Evolutionary conservation across 225 moss, liverwort and hornwort genomes (phyloP).

Genomic region (Antitrichia curtipendula): DNA sequence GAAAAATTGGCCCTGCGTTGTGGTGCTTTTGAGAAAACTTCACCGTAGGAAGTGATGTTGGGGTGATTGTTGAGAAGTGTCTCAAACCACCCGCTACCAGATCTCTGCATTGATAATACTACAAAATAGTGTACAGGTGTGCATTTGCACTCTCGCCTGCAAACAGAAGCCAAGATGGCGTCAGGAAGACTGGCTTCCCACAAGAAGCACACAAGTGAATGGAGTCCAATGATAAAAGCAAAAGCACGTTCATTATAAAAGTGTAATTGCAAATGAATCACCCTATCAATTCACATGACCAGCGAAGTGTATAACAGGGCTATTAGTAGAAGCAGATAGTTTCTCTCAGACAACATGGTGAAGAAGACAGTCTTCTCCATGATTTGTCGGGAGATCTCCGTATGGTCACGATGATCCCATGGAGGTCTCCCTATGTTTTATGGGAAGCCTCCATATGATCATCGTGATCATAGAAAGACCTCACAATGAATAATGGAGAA

Average conservation of each 20-base stretch:
- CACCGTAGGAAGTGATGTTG: slow-evolving; percentile 53
- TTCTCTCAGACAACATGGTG: background rate
- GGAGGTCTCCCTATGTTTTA: background rate
- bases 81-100: slow-evolving; percentile 66
- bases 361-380: background rate
- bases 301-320: background rate
- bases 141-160: slow-evolving; percentile 52
- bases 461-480: background rate
- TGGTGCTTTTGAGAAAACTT: slow-evolving; percentile 33
- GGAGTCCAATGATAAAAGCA: background rate
- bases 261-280: background rate
- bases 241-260: background rate
- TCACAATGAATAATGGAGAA: background rate
- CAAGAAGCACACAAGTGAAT: background rate
- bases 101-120: slow-evolving; percentile 59
- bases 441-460: background rate
- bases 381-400: background rate
- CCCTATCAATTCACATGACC: background rate
- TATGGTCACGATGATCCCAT: background rate
- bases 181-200: background rate
- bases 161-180: background rate
- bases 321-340: background rate
- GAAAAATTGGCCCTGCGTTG: slow-evolving; percentile 33
- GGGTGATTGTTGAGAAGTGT: slow-evolving; percentile 54
- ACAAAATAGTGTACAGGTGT: slow-evolving; percentile 65